Evolutionary conservation across 129 eudicot species (phyloP).

Genomic region (Ambrosia artemisiifolia): DNA sequence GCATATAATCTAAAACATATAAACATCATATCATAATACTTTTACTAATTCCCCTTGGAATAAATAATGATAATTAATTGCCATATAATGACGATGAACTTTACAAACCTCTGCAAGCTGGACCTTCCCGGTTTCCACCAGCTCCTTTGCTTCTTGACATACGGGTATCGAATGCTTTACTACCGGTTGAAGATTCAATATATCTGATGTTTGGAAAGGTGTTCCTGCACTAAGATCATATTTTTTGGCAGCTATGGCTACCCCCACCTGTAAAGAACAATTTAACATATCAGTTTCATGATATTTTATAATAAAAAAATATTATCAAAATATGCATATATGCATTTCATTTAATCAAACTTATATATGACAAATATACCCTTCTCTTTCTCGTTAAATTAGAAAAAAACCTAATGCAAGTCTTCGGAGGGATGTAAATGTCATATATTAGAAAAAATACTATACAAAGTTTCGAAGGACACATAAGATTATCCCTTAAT

Average conservation of each 20-base stretch:
- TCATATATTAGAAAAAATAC: too few species aligned
- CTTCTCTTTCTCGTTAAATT: too few species aligned
- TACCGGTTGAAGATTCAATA: constrained; percentile 77
- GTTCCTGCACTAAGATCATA: constrained; percentile 66
- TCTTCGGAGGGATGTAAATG: too few species aligned
- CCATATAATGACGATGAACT: background rate
- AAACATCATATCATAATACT: background rate
- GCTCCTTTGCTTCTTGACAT: constrained; percentile 88
- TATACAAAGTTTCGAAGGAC: too few species aligned
- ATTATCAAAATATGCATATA: background rate
- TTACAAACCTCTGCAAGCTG: constrained; percentile 85
- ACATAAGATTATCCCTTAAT: background rate
- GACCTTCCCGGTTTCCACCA: constrained; percentile 90
- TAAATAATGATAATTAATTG: background rate
- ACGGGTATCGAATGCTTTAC: constrained; percentile 92
- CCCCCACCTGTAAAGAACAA: constrained; percentile 60
- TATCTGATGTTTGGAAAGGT: constrained; percentile 78
- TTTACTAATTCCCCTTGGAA: background rate
- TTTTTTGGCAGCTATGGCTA: constrained; percentile 73
- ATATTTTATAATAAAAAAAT: background rate
- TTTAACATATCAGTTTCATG: background rate
- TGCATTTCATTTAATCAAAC: too few species aligned
- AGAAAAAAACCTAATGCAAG: too few species aligned
- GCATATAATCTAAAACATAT: background rate
- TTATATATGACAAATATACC: too few species aligned